These are phyloP conservation scores for Gracilaria domingensis DNA, from an alignment of 23 red algal genomes.

Conservation along the genomic window DNA sequence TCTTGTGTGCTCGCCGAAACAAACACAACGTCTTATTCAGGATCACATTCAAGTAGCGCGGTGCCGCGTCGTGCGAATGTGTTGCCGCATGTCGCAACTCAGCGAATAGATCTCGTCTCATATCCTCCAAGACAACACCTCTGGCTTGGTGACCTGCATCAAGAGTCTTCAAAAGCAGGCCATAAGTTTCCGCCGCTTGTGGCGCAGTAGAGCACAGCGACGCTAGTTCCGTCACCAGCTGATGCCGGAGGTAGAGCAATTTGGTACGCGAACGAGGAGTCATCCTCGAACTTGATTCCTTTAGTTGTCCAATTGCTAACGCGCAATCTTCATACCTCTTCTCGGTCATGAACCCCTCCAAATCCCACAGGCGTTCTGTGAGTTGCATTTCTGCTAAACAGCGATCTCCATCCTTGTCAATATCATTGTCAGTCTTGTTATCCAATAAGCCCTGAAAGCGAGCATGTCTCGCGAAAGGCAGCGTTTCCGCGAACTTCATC, in stretches of 20 bases:
- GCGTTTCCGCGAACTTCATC: constrained; percentile 20
- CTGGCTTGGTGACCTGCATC: constrained; percentile 45
- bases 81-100: constrained; percentile 37
- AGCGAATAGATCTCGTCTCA: constrained; percentile 29
- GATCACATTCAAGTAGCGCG: constrained; percentile 50
- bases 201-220: constrained; percentile 13
- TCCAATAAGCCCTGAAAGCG: constrained; percentile 49
- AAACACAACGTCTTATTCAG: constrained; percentile 44
- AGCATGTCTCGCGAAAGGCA: constrained; percentile 38
- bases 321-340: constrained; percentile 64
- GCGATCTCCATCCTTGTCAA: constrained; percentile 40
- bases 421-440: constrained; percentile 1
- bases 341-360: constrained; percentile 49
- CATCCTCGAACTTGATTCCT: neutral
- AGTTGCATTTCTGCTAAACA: constrained; percentile 32
- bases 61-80: constrained; percentile 12
- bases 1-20: constrained; percentile 42
- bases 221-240: constrained; percentile 40
- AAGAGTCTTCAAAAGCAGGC: constrained; percentile 24
- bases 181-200: constrained; percentile 46
- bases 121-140: constrained; percentile 38
- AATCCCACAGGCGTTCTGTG: constrained; percentile 64
- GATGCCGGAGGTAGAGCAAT: constrained; percentile 29
- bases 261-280: constrained; percentile 4
- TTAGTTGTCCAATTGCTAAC: constrained; percentile 20